Conservation (phyloP, 192 early-diverging fungal species). For the Coemansia sp. region DNA sequence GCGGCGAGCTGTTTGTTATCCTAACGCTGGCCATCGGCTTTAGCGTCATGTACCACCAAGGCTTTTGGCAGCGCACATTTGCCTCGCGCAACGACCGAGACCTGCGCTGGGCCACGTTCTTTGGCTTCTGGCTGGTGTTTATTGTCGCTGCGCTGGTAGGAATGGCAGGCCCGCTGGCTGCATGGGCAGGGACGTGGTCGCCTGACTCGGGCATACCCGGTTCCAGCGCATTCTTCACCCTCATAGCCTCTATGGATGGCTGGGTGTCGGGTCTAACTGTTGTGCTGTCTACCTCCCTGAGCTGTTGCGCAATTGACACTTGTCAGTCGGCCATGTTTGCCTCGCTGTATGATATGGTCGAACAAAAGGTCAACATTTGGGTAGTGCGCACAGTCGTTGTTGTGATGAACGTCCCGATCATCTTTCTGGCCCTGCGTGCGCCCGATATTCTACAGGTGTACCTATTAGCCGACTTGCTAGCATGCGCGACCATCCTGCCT, state of each 20-base stretch:
- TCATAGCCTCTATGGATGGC: constrained; percentile 56
- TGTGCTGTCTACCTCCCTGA: constrained; percentile 61
- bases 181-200: constrained; percentile 63
- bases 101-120: constrained; percentile 56
- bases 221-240: constrained; percentile 66
- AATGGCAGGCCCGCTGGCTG: constrained; percentile 62
- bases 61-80: constrained; percentile 74
- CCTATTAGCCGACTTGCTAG: constrained; percentile 62
- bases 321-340: constrained; percentile 68
- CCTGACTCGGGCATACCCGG: constrained; percentile 47
- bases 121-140: constrained; percentile 58
- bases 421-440: constrained; percentile 57
- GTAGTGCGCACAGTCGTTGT: constrained; percentile 46
- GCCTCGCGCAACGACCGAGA: constrained; percentile 62
- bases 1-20: constrained; percentile 62
- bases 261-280: constrained; percentile 64
- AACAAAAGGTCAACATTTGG: constrained; percentile 48
- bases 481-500: constrained; percentile 58
- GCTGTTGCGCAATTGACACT: constrained; percentile 66
- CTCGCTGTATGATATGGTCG: constrained; percentile 59
- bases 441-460: constrained; percentile 62
- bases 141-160: constrained; percentile 58
- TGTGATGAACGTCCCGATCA: constrained; percentile 53
- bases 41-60: constrained; percentile 67
- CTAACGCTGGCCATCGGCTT: constrained; percentile 62